Evolutionary conservation across 176 grass and related monocot species (phyloP).

Genomic region (maize (Zea mays)): Zm-B73-REFERENCE-NAM-5.0 NC_050098.1:18105501-18106000

Average conservation of each 20-base stretch:
- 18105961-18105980: neutral
- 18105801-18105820: constrained; percentile 8
- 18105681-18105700: neutral
- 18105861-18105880: neutral
- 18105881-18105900: neutral
- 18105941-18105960: neutral
- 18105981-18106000: neutral
- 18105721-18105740: neutral
- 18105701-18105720: neutral
- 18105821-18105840: neutral
- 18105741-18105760: neutral
- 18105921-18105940: constrained; percentile 2
- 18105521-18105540: no score
- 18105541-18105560: no score
- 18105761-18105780: neutral
- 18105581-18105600: no score
- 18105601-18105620: no score
- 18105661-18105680: neutral
- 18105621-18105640: no score
- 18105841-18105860: neutral
- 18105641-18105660: no score
- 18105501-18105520: no score
- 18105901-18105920: neutral
- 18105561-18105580: no score
- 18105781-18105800: constrained; percentile 1